These are phyloP conservation scores for Wickerhamomyces strasburgensis DNA, from an alignment of 805 yeast genomes.

Conservation along the genomic window DNA sequence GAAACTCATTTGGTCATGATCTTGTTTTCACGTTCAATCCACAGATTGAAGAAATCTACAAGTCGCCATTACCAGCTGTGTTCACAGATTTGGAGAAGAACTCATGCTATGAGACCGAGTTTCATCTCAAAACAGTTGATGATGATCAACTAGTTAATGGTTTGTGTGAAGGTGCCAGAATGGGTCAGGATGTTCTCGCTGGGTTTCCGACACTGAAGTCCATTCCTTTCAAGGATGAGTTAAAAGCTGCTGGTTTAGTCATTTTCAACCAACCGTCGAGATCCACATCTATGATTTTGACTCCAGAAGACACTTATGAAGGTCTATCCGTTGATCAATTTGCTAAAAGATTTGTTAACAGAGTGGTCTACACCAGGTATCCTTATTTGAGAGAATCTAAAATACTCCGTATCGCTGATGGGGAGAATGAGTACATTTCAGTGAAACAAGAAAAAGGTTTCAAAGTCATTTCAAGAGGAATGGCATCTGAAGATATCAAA, in stretches of 20 bases:
- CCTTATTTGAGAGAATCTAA: constrained; percentile 85
- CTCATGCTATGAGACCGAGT: constrained; percentile 65
- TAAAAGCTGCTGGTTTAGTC: constrained; percentile 58
- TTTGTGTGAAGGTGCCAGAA: constrained; percentile 57
- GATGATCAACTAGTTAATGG: constrained; percentile 43
- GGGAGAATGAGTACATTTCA: constrained; percentile 40
- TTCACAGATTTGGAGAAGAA: constrained; percentile 77
- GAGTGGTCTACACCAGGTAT: constrained; percentile 74
- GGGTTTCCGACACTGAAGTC: constrained; percentile 87
- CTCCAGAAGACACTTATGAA: constrained; percentile 48
- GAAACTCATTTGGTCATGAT: constrained; percentile 75
- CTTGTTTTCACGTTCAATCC: constrained; percentile 70
- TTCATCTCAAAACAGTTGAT: constrained; percentile 43
- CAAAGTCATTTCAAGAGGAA: constrained; percentile 33
- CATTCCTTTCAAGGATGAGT: constrained; percentile 50
- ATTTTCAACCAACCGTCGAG: constrained; percentile 84
- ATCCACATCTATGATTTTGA: constrained; percentile 74
- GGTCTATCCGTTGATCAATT: constrained; percentile 58
- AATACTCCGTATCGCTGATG: constrained; percentile 59
- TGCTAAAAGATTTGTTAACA: constrained; percentile 56
- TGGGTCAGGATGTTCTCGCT: constrained; percentile 70
- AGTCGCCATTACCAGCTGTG: constrained; percentile 71
- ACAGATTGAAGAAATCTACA: constrained; percentile 59
- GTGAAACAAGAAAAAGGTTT: constrained; percentile 25
- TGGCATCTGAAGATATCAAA: constrained; percentile 42